Base-by-base conservation (phyloP, 75 land plant species). In the Sequoia sempervirens region DNA sequence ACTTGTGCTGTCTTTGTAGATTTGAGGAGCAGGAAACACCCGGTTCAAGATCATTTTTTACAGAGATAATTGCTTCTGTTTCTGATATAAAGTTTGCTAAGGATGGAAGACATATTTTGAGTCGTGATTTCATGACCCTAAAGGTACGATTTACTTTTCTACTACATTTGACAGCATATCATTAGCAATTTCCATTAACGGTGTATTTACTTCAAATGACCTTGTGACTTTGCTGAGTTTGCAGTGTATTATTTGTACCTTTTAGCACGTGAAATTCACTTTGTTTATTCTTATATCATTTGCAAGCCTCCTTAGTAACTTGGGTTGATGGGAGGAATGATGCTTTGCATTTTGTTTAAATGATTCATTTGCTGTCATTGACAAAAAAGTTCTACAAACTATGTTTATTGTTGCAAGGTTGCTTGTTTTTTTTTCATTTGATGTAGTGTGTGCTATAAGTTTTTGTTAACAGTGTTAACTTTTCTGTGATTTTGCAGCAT, bases 61-160 rank as follows among this genome's bases (percentile, higher is more conserved):
- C 98, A 83, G 98, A 96, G 82, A 93, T 96, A 28, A 85, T 92
- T 74, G 89, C 96, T 37, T 92, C 97, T 0, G 95, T 96, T 23
- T 94, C 98, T 43, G 97, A 96, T 85, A 85, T 95, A 69, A 96
- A 95, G 85, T 95, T 96, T 85, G 85, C 93, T 74, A 86, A 82
- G 69, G 92, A 90, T 90, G 97, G 98, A 84, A 92, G 92, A 75
- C 88, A 95, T 81, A 91, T 96, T 82, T 86, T 96, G 82, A 95
- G 94, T 86, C 93, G 95, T 6, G 95, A 95, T 83, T 96, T 92
- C 85, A 96, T 96, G 97, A 93, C 89, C 80, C 84, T 96, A 36
- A 96, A 94, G 97, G 98, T 86, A 72, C 52, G 58, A 12, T 32
- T 70, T 70, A 61, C 28, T 61, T 61, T 61, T 26, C n/a, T 5